These are phyloP conservation scores for Kodamaea ohmeri DNA, from an alignment of 1,139 yeast species.

Conservation along the genomic window DNA sequence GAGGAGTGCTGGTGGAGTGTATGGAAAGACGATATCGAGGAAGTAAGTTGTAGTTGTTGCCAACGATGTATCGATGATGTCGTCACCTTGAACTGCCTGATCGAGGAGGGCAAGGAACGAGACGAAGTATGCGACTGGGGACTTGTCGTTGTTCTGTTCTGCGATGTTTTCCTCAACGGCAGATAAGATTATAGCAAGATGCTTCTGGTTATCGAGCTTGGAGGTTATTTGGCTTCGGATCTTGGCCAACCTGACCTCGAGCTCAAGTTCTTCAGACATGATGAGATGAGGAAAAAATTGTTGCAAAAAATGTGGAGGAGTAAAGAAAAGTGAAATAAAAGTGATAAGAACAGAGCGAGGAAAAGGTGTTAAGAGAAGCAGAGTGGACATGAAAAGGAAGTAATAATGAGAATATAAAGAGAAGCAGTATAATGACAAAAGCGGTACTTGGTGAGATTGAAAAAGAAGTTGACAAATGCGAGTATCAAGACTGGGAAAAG, in stretches of 20 bases:
- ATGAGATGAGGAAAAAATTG: slow-evolving; percentile 8
- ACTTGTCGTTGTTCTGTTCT: slow-evolving; percentile 60
- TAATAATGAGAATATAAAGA: neutral
- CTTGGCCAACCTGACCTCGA: slow-evolving; percentile 67
- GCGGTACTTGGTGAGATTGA: too few relatives aligned
- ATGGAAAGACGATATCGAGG: slow-evolving; percentile 76
- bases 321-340: neutral
- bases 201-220: slow-evolving; percentile 81
- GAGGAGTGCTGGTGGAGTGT: slow-evolving; percentile 65
- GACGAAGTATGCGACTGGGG: slow-evolving; percentile 76
- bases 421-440: too few relatives aligned
- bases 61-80: slow-evolving; percentile 54
- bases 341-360: neutral
- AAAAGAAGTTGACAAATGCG: too few relatives aligned
- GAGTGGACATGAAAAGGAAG: neutral
- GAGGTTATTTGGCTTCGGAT: slow-evolving; percentile 71
- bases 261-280: slow-evolving; percentile 37
- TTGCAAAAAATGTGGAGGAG: neutral
- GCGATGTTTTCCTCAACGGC: slow-evolving; percentile 89
- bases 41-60: slow-evolving; percentile 80
- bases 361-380: neutral
- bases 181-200: slow-evolving; percentile 63
- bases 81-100: slow-evolving; percentile 60
- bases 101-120: slow-evolving; percentile 80
- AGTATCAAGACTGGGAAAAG: too few relatives aligned